These are phyloP conservation scores for Punica granatum DNA, from an alignment of 345 rosid species.

Conservation along the genomic window DNA sequence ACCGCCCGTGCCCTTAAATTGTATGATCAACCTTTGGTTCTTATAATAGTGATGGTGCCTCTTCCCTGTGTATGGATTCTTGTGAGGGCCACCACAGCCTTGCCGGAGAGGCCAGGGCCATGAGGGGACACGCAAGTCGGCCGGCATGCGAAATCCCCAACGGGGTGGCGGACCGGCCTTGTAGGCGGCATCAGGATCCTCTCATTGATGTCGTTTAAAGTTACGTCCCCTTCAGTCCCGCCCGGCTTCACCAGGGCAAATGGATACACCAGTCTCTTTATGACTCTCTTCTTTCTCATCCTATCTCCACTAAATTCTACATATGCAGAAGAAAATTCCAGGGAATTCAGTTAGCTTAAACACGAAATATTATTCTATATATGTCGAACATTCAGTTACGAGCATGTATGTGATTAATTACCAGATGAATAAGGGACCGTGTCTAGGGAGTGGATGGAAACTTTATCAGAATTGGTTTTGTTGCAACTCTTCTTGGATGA, in stretches of 20 bases:
- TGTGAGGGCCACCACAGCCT: slow-evolving; percentile 88
- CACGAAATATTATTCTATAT: neutral
- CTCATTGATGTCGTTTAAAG: slow-evolving; percentile 74
- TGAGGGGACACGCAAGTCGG: slow-evolving; percentile 44
- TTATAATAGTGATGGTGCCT: slow-evolving; percentile 94
- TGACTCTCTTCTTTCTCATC: slow-evolving; percentile 43
- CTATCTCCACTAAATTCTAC: slow-evolving; percentile 8
- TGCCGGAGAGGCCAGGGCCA: slow-evolving; percentile 88
- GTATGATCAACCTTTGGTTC: slow-evolving; percentile 64
- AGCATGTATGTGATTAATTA: neutral
- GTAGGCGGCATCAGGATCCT: slow-evolving; percentile 79
- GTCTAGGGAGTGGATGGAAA: slow-evolving; percentile 11
- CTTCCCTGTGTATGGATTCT: slow-evolving; percentile 86
- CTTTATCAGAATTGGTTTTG: slow-evolving; percentile 18
- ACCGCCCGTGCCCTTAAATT: too few species aligned
- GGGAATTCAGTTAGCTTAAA: neutral
- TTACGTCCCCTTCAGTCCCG: slow-evolving; percentile 69
- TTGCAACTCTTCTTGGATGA: slow-evolving; percentile 10
- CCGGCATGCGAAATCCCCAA: slow-evolving; percentile 83
- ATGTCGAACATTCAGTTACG: neutral
- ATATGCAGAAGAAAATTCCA: neutral
- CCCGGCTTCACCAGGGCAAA: slow-evolving; percentile 97
- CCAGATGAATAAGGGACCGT: slow-evolving; percentile 16
- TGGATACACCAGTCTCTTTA: slow-evolving; percentile 72
- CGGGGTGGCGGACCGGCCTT: slow-evolving; percentile 86